Evolutionary conservation across 208 protist species (phyloP).

Genomic region (Trypanosoma brucei): DNA sequence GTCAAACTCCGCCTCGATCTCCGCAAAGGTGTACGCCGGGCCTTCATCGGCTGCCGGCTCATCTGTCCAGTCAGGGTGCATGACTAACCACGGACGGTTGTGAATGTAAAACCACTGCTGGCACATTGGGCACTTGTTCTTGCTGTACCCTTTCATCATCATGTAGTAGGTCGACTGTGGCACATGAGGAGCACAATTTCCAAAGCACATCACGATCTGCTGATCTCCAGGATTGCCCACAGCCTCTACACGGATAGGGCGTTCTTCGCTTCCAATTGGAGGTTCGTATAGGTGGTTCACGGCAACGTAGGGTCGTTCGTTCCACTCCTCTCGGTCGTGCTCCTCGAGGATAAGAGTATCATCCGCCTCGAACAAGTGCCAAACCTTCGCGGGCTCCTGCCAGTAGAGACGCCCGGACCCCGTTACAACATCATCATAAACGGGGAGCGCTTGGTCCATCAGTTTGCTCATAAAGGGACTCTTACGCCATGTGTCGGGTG

Average conservation of each 20-base stretch:
- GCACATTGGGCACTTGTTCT: slow-evolving; percentile 87
- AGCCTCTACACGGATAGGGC: slow-evolving; percentile 79
- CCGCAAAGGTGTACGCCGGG: slow-evolving; percentile 83
- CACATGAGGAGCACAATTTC: slow-evolving; percentile 87
- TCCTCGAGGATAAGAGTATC: slow-evolving; percentile 89
- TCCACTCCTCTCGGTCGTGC: slow-evolving; percentile 90
- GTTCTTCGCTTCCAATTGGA: slow-evolving; percentile 83
- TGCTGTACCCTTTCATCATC: slow-evolving; percentile 89
- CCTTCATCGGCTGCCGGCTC: slow-evolving; percentile 86
- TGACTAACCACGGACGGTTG: slow-evolving; percentile 86
- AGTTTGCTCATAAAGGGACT: slow-evolving; percentile 87
- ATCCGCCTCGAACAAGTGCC: slow-evolving; percentile 85
- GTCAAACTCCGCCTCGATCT: slow-evolving; percentile 90
- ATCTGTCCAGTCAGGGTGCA: slow-evolving; percentile 90
- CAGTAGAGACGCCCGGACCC: slow-evolving; percentile 77
- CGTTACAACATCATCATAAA: slow-evolving; percentile 84
- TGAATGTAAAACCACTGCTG: slow-evolving; percentile 89
- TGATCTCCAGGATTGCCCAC: slow-evolving; percentile 83
- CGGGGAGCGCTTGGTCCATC: slow-evolving; percentile 80
- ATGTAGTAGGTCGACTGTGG: slow-evolving; percentile 89
- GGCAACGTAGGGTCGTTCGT: slow-evolving; percentile 81
- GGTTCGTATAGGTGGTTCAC: slow-evolving; percentile 90
- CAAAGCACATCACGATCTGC: slow-evolving; percentile 83
- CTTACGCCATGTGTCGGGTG: slow-evolving; percentile 78
- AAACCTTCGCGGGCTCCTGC: slow-evolving; percentile 84